Evolutionary conservation across 1,139 yeast species (phyloP).

Genomic region (Hemisphaericaspora lyxosophila): DNA sequence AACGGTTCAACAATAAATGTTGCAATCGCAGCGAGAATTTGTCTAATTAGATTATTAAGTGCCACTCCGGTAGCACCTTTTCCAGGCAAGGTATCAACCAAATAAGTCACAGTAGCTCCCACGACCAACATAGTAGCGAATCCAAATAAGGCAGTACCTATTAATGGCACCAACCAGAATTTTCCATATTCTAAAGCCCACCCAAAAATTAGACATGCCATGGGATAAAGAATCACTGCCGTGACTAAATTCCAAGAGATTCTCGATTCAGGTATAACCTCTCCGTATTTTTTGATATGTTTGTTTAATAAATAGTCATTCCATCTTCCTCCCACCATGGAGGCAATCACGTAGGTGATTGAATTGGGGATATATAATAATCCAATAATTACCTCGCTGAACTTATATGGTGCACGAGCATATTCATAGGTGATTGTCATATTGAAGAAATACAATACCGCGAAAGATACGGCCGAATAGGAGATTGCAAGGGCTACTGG

Average conservation of each 20-base stretch:
- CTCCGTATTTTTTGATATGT: constrained; percentile 59
- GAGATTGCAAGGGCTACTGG: constrained; percentile 67
- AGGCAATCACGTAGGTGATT: constrained; percentile 70
- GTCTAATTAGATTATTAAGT: constrained; percentile 71
- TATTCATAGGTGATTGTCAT: constrained; percentile 69
- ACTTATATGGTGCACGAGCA: constrained; percentile 66
- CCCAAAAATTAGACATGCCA: constrained; percentile 71
- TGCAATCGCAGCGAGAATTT: constrained; percentile 71
- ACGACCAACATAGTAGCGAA: constrained; percentile 82
- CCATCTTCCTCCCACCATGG: constrained; percentile 78
- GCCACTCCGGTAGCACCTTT: constrained; percentile 91
- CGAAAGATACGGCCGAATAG: constrained; percentile 69
- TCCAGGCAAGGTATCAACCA: constrained; percentile 85
- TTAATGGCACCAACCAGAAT: constrained; percentile 73
- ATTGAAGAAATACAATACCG: constrained; percentile 69
- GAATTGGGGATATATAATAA: constrained; percentile 82
- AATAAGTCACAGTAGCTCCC: constrained; percentile 76
- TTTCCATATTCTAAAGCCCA: constrained; percentile 71
- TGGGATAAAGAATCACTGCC: constrained; percentile 63
- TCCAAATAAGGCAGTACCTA: constrained; percentile 82
- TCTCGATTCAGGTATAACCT: constrained; percentile 72
- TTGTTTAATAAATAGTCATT: constrained; percentile 60
- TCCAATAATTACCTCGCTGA: constrained; percentile 65
- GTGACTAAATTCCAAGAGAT: constrained; percentile 70
- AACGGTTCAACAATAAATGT: constrained; percentile 76